phyloP scores from a whole-genome alignment of 306 rosid genomes.

The Vigna hirtella region DNA sequence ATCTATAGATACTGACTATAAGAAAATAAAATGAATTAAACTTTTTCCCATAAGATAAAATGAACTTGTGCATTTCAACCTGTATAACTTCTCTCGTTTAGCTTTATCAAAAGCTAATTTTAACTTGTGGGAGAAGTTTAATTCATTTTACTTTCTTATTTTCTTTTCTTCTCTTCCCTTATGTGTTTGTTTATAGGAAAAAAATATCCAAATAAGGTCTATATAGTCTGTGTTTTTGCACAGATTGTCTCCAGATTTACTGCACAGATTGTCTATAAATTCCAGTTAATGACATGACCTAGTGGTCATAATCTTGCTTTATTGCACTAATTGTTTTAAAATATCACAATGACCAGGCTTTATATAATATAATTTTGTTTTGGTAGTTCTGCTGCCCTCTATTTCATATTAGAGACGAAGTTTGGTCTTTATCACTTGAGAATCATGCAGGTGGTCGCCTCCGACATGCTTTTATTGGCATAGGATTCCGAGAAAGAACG shows the following conservation, averaged over 20 bases:
- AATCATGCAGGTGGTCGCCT: constrained; percentile 78
- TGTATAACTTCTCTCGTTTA: neutral
- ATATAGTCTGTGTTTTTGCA: neutral
- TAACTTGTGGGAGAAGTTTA: neutral
- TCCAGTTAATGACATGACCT: neutral
- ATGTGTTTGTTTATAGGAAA: neutral
- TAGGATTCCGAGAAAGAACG: constrained; percentile 95
- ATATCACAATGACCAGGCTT: constrained; percentile 11
- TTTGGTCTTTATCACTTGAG: constrained; percentile 33
- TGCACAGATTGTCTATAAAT: constrained; percentile 1
- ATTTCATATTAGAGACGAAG: constrained; percentile 16
- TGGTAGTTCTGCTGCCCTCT: constrained; percentile 24
- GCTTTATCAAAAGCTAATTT: neutral
- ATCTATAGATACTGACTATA: neutral
- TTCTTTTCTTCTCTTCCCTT: neutral
- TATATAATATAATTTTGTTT: constrained; percentile 16
- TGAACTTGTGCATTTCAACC: neutral
- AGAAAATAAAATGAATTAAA: neutral
- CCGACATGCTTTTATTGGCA: constrained; percentile 95
- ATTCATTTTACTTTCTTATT: neutral
- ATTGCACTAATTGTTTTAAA: constrained; percentile 3
- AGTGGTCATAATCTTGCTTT: neutral
- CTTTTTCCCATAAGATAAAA: neutral
- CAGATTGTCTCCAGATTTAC: constrained; percentile 13
- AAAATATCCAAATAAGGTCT: neutral